These are phyloP conservation scores for Claviceps pusilla DNA, from an alignment of 2,329 filamentous ascomycete species.

Conservation along the genomic window DNA sequence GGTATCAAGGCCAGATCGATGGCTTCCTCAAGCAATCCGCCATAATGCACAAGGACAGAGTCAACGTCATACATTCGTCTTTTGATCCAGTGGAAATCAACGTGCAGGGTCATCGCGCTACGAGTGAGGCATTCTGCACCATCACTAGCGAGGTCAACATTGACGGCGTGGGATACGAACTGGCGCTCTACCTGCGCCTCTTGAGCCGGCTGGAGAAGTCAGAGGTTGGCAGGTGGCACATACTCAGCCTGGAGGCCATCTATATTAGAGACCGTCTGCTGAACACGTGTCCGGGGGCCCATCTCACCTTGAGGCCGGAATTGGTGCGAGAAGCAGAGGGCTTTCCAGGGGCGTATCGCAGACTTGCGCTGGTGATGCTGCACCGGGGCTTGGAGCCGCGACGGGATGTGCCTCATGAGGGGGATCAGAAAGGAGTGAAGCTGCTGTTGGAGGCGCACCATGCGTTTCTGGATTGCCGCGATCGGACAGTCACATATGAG, in stretches of 20 bases:
- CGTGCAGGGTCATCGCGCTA: not conserved
- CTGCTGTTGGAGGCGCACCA: not conserved
- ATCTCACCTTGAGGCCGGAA: not conserved
- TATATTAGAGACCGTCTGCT: not conserved
- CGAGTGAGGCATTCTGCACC: not conserved
- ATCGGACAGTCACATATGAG: not conserved
- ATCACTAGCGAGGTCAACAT: not conserved
- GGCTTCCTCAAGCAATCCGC: not conserved
- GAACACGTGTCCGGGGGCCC: not conserved
- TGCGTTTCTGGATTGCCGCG: not conserved
- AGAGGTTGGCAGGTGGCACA: not conserved
- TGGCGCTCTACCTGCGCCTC: not conserved
- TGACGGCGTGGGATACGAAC: not conserved
- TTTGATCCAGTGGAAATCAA: not conserved
- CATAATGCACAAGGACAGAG: not conserved
- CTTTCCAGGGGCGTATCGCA: not conserved
- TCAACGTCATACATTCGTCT: not conserved
- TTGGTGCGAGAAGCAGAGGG: not conserved
- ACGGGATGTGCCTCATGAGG: not conserved
- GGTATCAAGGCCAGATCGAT: not conserved
- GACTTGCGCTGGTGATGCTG: not conserved
- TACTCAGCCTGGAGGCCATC: not conserved
- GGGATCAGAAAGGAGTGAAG: not conserved
- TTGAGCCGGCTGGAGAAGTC: not conserved
- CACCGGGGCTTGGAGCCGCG: not conserved